These are phyloP conservation scores for Dittrichia graveolens DNA, from an alignment of 129 eudicot species.

Conservation along the genomic window DNA sequence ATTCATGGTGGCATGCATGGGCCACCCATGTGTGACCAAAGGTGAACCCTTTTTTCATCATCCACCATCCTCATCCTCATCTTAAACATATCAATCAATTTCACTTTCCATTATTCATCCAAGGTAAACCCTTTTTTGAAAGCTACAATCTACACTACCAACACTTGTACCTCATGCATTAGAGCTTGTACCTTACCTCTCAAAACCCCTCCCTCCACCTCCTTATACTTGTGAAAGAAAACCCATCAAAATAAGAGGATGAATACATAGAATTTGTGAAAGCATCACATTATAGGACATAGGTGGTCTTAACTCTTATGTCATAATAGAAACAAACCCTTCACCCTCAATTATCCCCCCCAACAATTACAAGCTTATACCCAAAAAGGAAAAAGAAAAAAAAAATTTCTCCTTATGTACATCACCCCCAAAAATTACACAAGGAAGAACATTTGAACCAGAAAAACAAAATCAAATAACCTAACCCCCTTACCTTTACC, in stretches of 20 bases:
- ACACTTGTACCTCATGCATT: constrained; percentile 18
- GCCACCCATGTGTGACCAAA: constrained; percentile 56
- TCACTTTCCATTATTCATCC: constrained; percentile 41
- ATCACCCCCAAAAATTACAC: constrained; percentile 68
- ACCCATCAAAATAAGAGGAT: background rate
- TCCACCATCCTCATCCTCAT: constrained; percentile 28
- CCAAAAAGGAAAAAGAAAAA: constrained; percentile 26
- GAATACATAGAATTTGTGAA: constrained; percentile 28
- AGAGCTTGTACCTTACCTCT: background rate
- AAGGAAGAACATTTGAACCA: constrained; percentile 38
- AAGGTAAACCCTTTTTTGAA: constrained; percentile 20
- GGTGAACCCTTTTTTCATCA: constrained; percentile 33
- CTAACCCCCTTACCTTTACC: constrained; percentile 44
- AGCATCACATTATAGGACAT: constrained; percentile 44
- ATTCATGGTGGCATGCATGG: constrained; percentile 41
- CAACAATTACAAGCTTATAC: constrained; percentile 68
- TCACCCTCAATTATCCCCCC: constrained; percentile 54
- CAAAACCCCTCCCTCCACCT: background rate
- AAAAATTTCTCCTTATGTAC: constrained; percentile 59
- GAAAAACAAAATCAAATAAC: constrained; percentile 32
- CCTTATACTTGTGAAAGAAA: background rate
- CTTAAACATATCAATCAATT: constrained; percentile 31
- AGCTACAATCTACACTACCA: background rate
- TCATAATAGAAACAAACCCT: constrained; percentile 43
- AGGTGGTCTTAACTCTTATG: constrained; percentile 37